phyloP scores from a whole-genome alignment of 1,284 basidiomycete genomes.

The Irpex sp. region DNA sequence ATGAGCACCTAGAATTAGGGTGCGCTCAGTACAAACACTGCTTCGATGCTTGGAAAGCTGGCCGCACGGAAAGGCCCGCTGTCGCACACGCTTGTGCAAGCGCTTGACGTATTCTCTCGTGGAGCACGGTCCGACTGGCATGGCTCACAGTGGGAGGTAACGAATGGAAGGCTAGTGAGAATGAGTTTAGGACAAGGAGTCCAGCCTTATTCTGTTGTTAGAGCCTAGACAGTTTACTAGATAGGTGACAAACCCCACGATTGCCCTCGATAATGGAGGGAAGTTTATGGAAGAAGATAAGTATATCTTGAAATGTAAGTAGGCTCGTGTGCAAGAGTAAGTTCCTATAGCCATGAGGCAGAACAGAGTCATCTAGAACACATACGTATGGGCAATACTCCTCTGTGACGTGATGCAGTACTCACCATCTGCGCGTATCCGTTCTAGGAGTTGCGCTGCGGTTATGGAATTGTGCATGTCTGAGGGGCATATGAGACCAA shows the following conservation, averaged over 20 bases:
- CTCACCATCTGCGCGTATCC: conserved; percentile 34
- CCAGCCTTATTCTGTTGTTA: conserved; percentile 36
- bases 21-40: neutral
- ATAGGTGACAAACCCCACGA: conserved; percentile 43
- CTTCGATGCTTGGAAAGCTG: neutral
- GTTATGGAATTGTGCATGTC: conserved; percentile 69
- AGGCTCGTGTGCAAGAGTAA: conserved; percentile 43
- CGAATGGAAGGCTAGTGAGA: conserved; percentile 63
- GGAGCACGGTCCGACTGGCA: conserved; percentile 36
- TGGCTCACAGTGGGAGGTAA: conserved; percentile 30
- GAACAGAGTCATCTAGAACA: conserved; percentile 21
- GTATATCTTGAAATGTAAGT: conserved; percentile 49
- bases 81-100: conserved; percentile 48
- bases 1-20: conserved; percentile 45
- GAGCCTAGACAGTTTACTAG: neutral
- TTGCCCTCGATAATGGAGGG: conserved; percentile 39
- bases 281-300: conserved; percentile 57
- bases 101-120: conserved; percentile 49
- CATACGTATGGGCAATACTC: conserved; percentile 2
- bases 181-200: conserved; percentile 60
- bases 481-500: conserved; percentile 22
- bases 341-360: conserved; percentile 25
- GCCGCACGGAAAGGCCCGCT: conserved; percentile 46
- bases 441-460: conserved; percentile 39
- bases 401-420: conserved; percentile 4